phyloP scores from a whole-genome alignment of 1,284 basidiomycete species.

The Thecaphora thlaspeos region DNA sequence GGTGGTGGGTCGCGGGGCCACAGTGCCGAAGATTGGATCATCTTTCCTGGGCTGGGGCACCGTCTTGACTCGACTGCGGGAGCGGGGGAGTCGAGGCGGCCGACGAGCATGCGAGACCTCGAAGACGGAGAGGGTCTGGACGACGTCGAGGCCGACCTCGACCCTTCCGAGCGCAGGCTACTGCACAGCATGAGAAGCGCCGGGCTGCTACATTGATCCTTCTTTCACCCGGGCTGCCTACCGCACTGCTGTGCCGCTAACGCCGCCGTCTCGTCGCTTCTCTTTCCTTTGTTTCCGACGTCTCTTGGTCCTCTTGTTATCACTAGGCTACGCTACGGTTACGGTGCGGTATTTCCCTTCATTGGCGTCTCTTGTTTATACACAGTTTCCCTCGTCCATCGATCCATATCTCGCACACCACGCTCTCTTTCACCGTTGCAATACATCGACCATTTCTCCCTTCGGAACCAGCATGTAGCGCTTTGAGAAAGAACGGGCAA shows the following conservation, averaged over 20 bases:
- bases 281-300: not conserved
- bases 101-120: constrained; percentile 24
- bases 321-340: too few relatives aligned
- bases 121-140: constrained; percentile 28
- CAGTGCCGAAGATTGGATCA: constrained; percentile 46
- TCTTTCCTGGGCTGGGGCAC: constrained; percentile 42
- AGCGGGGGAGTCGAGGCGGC: not conserved
- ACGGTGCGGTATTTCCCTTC: too few relatives aligned
- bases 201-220: constrained; percentile 11
- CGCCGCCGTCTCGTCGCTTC: not conserved
- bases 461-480: too few relatives aligned
- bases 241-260: too few relatives aligned
- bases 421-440: too few relatives aligned
- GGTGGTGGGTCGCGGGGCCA: constrained; percentile 1
- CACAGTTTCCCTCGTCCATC: too few relatives aligned
- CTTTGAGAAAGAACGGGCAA: too few relatives aligned
- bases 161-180: constrained; percentile 31
- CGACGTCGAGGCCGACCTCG: constrained; percentile 20
- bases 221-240: too few relatives aligned
- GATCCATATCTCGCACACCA: too few relatives aligned
- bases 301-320: too few relatives aligned
- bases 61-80: constrained; percentile 8
- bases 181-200: constrained; percentile 30
- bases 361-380: too few relatives aligned
- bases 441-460: too few relatives aligned